Evolutionary conservation across 2,329 filamentous ascomycete species (phyloP).

Genomic region (Colletotrichum eleusines): DNA sequence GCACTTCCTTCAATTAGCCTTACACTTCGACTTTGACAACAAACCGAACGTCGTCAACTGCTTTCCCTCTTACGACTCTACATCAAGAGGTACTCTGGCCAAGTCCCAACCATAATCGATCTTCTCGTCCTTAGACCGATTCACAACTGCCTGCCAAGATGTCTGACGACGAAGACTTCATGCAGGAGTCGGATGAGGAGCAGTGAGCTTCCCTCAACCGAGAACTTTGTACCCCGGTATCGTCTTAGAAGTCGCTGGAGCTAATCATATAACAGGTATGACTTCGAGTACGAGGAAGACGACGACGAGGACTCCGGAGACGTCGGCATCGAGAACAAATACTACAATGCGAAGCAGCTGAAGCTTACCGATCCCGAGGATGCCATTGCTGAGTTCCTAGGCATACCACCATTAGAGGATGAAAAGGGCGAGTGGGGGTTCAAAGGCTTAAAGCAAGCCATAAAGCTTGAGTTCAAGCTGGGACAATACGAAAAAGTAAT

Average conservation of each 20-base stretch:
- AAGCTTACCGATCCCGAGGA: constrained; percentile 88
- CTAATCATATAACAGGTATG: constrained; percentile 68
- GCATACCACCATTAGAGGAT: constrained; percentile 82
- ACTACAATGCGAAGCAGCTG: constrained; percentile 99
- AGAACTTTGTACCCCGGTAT: background rate
- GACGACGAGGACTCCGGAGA: constrained; percentile 90
- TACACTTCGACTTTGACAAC: constrained; percentile 12
- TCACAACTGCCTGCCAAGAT: constrained; percentile 48
- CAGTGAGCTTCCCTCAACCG: constrained; percentile 48
- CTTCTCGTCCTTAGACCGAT: background rate
- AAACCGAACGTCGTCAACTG: background rate
- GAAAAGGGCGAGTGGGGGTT: constrained; percentile 99
- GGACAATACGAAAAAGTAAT: constrained; percentile 84
- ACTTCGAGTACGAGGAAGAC: constrained; percentile 97
- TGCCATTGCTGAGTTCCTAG: constrained; percentile 93
- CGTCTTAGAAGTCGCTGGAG: background rate
- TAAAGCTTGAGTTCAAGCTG: constrained; percentile 96
- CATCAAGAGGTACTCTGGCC: background rate
- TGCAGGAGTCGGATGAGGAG: constrained; percentile 63
- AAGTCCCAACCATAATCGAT: background rate
- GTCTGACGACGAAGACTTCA: constrained; percentile 65
- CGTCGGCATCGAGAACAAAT: constrained; percentile 98
- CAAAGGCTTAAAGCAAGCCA: constrained; percentile 97
- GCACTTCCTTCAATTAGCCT: constrained; percentile 7
- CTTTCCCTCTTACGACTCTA: background rate